Evolutionary conservation across 176 grass and related monocot species (phyloP).

Genomic region (Phyllostachys edulis): DNA sequence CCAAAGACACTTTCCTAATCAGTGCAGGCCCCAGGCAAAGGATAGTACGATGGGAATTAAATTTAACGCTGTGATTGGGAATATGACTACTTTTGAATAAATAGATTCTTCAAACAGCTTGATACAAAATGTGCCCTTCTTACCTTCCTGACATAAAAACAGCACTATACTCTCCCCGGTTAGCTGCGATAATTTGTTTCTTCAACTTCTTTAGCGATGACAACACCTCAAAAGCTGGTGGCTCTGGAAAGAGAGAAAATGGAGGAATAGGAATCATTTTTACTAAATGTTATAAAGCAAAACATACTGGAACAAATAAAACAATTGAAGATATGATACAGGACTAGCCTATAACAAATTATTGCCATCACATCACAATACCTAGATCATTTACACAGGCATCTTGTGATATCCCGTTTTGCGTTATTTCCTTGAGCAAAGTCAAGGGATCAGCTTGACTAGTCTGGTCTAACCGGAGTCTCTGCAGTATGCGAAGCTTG

Average conservation of each 20-base stretch:
- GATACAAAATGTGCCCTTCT: not conserved
- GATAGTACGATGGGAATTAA: not conserved
- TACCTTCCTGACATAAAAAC: conserved; percentile 99
- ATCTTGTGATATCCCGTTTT: conserved; percentile 91
- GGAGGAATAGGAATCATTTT: not conserved
- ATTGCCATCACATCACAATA: conserved; percentile 26
- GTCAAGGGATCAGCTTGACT: conserved; percentile 65
- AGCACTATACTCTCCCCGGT: conserved; percentile 65
- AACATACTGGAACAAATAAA: conserved; percentile 20
- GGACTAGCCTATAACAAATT: not conserved
- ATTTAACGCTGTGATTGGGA: not conserved
- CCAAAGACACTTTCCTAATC: not conserved
- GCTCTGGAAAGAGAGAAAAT: conserved; percentile 51
- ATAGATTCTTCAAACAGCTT: not conserved
- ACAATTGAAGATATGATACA: not conserved
- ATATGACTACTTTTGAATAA: not conserved
- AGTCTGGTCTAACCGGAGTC: conserved; percentile 64
- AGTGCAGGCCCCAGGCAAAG: not conserved
- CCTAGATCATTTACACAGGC: conserved; percentile 92
- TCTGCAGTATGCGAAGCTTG: conserved; percentile 44
- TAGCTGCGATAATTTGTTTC: conserved; percentile 79
- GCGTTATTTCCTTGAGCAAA: conserved; percentile 69
- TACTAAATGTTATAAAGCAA: conserved; percentile 18
- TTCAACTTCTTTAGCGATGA: conserved; percentile 84
- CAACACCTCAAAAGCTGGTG: conserved; percentile 94